These are phyloP conservation scores for Actinomortierella ambigua DNA, from an alignment of 371 early-diverging fungal species.

Conservation along the genomic window DNA sequence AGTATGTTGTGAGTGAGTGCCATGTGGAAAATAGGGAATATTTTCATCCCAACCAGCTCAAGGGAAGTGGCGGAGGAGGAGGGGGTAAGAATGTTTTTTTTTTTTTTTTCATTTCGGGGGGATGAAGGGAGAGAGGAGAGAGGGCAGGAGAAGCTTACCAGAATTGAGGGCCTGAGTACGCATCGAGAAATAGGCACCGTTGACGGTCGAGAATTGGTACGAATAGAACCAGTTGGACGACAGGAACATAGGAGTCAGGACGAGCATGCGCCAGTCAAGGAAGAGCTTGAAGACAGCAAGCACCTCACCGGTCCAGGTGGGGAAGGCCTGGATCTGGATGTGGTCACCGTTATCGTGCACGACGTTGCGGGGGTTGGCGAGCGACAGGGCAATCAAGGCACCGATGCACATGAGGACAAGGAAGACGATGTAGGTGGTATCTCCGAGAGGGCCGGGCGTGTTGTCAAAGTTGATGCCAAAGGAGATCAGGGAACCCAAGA, in stretches of 20 bases:
- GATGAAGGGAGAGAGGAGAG: no score
- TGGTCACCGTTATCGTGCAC: constrained; percentile 67
- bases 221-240: constrained; percentile 81
- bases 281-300: constrained; percentile 64
- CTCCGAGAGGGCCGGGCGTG: constrained; percentile 31
- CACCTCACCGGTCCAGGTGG: constrained; percentile 60
- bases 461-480: constrained; percentile 67
- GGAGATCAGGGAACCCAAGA: constrained; percentile 75
- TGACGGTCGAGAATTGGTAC: constrained; percentile 61
- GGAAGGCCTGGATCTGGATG: constrained; percentile 57
- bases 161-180: constrained; percentile 44
- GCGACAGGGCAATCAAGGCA: constrained; percentile 51
- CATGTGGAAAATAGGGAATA: constrained; percentile 51
- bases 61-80: no score
- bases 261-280: constrained; percentile 63
- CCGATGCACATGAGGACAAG: constrained; percentile 69
- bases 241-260: constrained; percentile 69
- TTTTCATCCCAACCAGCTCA: no score
- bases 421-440: constrained; percentile 65
- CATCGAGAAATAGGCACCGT: constrained; percentile 36
- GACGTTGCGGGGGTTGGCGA: constrained; percentile 67
- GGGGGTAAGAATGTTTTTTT: no score
- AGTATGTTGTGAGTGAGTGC: constrained; percentile 61
- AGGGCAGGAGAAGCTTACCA: constrained; percentile 49
- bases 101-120: no score